Percentiles rank a stretch among this genome's conserved stretches.
phyloP scores from a whole-genome alignment of 2,329 filamentous ascomycete genomes.

The Zasmidium citrigriseum region DNA sequence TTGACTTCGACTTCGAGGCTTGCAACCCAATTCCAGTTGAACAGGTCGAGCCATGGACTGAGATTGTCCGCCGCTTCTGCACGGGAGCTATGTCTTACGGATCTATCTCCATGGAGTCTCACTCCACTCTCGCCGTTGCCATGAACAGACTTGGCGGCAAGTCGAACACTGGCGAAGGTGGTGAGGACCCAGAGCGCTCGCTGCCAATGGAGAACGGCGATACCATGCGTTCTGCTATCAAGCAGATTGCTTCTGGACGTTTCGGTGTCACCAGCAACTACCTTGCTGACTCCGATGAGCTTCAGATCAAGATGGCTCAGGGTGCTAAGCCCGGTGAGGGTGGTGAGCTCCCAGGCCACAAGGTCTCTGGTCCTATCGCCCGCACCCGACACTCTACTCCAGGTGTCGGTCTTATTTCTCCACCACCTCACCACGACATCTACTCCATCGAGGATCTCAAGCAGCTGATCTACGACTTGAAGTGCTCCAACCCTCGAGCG shows the following conservation, averaged over 20 bases:
- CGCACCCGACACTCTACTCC: constrained; percentile 94
- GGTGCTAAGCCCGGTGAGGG: constrained; percentile 97
- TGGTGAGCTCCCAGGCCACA: constrained; percentile 94
- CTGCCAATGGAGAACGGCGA: constrained; percentile 86
- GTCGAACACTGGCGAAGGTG: constrained; percentile 96
- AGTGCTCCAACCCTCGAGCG: constrained; percentile 90
- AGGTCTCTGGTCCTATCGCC: constrained; percentile 91
- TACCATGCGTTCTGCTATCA: constrained; percentile 96
- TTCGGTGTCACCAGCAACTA: constrained; percentile 97
- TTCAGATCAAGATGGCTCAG: constrained; percentile 99
- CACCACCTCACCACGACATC: constrained; percentile 95
- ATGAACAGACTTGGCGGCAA: constrained; percentile 97
- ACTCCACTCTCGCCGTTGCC: constrained; percentile 90
- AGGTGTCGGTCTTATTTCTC: constrained; percentile 93
- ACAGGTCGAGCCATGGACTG: constrained; percentile 96
- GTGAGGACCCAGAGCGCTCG: constrained; percentile 90
- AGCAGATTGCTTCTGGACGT: constrained; percentile 93
- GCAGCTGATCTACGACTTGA: constrained; percentile 95
- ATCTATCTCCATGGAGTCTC: constrained; percentile 97
- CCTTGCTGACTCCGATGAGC: constrained; percentile 89
- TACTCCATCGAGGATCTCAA: constrained; percentile 98
- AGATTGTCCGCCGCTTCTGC: constrained; percentile 94
- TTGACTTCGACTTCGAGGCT: constrained; percentile 95
- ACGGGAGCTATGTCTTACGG: constrained; percentile 99
- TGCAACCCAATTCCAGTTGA: constrained; percentile 84